Conservation (phyloP, 208 protist species). For the Kentomonas sorsogonicus region DNA sequence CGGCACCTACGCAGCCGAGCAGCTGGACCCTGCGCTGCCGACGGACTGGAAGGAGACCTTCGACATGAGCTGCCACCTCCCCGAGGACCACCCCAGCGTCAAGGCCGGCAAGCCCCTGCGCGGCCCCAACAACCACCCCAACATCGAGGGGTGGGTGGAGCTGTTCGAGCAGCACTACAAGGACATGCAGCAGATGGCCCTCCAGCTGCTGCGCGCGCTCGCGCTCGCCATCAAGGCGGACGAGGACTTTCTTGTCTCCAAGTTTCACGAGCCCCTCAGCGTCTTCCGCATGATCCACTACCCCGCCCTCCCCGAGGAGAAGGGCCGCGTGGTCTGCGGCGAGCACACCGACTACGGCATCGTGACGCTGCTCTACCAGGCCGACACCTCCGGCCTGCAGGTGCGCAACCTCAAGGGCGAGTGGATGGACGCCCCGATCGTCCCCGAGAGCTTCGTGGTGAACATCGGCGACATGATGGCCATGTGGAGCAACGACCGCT, state of each 20-base stretch:
- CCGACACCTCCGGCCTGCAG: constrained; percentile 45
- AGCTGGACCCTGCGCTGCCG: constrained; percentile 43
- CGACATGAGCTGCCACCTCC: constrained; percentile 55
- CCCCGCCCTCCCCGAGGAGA: constrained; percentile 40
- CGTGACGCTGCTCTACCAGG: constrained; percentile 78
- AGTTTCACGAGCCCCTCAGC: constrained; percentile 60
- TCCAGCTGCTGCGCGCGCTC: constrained; percentile 50
- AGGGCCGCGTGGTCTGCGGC: constrained; percentile 47
- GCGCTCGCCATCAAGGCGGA: constrained; percentile 49
- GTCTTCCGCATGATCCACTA: constrained; percentile 79
- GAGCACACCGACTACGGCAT: constrained; percentile 82
- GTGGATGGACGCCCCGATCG: constrained; percentile 56
- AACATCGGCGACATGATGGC: constrained; percentile 89
- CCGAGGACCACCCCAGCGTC: constrained; percentile 51
- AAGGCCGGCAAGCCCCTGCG: constrained; percentile 50
- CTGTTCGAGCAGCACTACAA: constrained; percentile 55
- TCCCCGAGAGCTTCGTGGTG: constrained; percentile 66
- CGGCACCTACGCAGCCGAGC: constrained; percentile 39
- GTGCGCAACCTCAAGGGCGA: constrained; percentile 47
- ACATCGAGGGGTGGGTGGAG: constrained; percentile 43
- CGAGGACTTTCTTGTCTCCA: constrained; percentile 50
- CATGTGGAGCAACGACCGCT: constrained; percentile 74
- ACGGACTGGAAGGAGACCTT: constrained; percentile 71
- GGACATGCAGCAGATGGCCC: constrained; percentile 44
- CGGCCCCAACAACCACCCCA: constrained; percentile 56